A percentile compares a stretch with the other conserved stretches of the same genome.
Conservation (phyloP, 331 rosid species). For the Rosa hybrid region DNA sequence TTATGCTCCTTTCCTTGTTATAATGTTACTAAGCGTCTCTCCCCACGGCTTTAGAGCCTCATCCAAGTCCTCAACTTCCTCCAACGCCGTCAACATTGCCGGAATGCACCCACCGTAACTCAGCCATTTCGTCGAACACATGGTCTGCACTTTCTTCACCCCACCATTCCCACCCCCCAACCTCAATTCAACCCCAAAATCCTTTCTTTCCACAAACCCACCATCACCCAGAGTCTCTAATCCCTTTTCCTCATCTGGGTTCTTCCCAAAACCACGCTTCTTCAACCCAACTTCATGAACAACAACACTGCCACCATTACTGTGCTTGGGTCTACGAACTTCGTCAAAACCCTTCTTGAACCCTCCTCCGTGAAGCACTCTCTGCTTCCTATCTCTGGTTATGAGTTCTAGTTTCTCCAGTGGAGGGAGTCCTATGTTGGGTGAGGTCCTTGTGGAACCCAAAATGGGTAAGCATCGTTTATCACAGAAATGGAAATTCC, state of each 20-base stretch:
- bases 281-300: conserved; percentile 32
- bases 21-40: conserved; percentile 49
- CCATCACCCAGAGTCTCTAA: conserved; percentile 8
- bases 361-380: conserved; percentile 28
- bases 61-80: conserved; percentile 48
- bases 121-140: conserved; percentile 71
- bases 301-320: background rate
- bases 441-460: conserved; percentile 25
- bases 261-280: conserved; percentile 32
- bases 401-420: conserved; percentile 39
- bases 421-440: conserved; percentile 36
- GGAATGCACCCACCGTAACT: conserved; percentile 81
- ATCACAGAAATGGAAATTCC: background rate
- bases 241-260: conserved; percentile 28
- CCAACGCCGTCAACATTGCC: conserved; percentile 62
- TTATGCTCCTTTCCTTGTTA: conserved; percentile 72
- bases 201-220: conserved; percentile 20
- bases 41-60: conserved; percentile 80
- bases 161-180: conserved; percentile 3
- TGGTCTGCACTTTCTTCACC: conserved; percentile 55
- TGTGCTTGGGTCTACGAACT: conserved; percentile 15
- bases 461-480: conserved; percentile 38
- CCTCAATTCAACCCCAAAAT: conserved; percentile 15
- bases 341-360: conserved; percentile 29
- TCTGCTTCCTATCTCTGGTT: conserved; percentile 27